These are phyloP conservation scores for Penicillium psychrosexuale DNA, from an alignment of 2,329 filamentous ascomycete species.

Conservation along the genomic window DNA sequence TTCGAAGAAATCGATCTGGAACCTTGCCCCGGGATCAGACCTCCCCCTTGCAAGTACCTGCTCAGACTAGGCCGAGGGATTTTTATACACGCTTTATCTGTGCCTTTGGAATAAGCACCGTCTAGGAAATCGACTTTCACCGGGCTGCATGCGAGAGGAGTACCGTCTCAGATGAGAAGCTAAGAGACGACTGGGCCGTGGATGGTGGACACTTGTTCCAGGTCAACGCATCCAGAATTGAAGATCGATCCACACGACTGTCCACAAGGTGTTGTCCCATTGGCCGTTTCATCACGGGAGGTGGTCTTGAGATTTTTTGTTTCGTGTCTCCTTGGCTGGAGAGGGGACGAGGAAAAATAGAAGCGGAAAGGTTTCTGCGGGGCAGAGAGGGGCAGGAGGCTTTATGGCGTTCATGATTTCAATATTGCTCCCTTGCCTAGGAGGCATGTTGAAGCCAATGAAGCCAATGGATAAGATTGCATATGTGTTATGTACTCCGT, in stretches of 20 bases:
- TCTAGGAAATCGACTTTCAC: background rate
- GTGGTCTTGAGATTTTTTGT: conserved; percentile 2
- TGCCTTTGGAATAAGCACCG: background rate
- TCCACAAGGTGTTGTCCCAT: conserved; percentile 11
- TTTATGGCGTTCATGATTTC: conserved; percentile 10
- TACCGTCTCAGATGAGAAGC: background rate
- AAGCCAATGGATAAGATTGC: background rate
- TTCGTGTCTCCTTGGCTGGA: background rate
- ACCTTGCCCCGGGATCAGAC: conserved; percentile 18
- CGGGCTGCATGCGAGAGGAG: conserved; percentile 8
- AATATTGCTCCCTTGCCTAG: background rate
- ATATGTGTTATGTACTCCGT: background rate
- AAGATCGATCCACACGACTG: conserved; percentile 16
- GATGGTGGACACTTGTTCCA: conserved; percentile 12
- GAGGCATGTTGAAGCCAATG: background rate
- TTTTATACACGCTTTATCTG: background rate
- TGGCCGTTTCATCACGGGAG: conserved; percentile 5
- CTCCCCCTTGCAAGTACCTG: conserved; percentile 10
- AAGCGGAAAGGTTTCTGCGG: conserved; percentile 19
- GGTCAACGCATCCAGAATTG: conserved; percentile 17
- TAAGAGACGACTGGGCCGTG: conserved; percentile 8
- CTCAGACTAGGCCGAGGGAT: background rate
- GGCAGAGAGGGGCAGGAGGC: conserved; percentile 15
- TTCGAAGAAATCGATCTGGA: conserved; percentile 7
- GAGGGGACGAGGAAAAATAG: conserved; percentile 14